Conservation (phyloP, 345 rosid species). For the Arabis alpina region DNA sequence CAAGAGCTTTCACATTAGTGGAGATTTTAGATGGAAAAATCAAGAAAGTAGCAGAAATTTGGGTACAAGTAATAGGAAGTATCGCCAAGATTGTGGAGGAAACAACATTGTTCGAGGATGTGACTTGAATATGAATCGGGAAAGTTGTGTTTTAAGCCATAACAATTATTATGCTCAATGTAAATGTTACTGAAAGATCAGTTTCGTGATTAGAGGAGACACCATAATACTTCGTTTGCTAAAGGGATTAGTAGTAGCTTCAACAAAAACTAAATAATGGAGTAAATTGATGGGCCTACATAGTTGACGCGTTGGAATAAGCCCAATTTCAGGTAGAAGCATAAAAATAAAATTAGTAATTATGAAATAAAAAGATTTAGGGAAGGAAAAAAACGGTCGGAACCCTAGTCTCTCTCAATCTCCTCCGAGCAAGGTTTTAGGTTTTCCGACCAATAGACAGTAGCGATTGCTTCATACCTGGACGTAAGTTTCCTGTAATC, state of each 20-base stretch:
- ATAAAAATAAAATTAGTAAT: not conserved
- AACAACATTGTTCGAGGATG: slow-evolving; percentile 49
- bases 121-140: slow-evolving; percentile 1
- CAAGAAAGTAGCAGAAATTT: slow-evolving; percentile 64
- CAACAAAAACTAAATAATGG: not conserved
- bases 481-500: not conserved
- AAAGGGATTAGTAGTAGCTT: no score
- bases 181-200: no score
- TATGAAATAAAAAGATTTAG: not conserved
- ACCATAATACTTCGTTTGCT: no score
- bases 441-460: not conserved
- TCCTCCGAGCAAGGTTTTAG: slow-evolving; percentile 11
- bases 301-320: no score
- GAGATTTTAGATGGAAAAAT: slow-evolving; percentile 64
- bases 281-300: slow-evolving; percentile 2
- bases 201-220: no score
- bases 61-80: slow-evolving; percentile 69
- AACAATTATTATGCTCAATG: no score
- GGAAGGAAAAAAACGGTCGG: not conserved
- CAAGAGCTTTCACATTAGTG: slow-evolving; percentile 68
- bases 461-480: not conserved
- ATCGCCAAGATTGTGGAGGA: slow-evolving; percentile 54
- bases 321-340: not conserved
- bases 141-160: not conserved
- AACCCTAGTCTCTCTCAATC: slow-evolving; percentile 35